These are phyloP conservation scores for Salinomyces thailandicus DNA, from an alignment of 2,329 filamentous ascomycete species.

Conservation along the genomic window DNA sequence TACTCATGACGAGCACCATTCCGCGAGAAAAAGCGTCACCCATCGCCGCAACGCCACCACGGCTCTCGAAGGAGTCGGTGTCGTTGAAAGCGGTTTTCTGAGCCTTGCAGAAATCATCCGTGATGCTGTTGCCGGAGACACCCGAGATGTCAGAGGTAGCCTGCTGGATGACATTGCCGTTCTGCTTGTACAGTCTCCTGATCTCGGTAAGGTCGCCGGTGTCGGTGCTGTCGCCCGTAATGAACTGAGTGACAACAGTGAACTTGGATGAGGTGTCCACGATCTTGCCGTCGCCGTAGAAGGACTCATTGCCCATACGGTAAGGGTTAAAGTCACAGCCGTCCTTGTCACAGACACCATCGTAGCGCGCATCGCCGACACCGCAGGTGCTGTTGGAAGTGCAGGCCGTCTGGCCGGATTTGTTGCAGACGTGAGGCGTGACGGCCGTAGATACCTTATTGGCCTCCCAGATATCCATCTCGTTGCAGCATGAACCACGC, in stretches of 20 bases:
- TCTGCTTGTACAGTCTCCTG: conserved; percentile 55
- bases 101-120: conserved; percentile 44
- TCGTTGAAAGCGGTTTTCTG: conserved; percentile 24
- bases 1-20: conserved; percentile 55
- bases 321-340: conserved; percentile 50
- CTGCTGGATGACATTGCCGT: conserved; percentile 50
- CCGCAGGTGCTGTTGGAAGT: conserved; percentile 2
- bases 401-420: conserved; percentile 39
- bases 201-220: conserved; percentile 49
- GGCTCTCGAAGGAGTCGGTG: conserved; percentile 40
- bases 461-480: conserved; percentile 63
- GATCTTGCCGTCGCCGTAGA: conserved; percentile 50
- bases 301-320: conserved; percentile 53
- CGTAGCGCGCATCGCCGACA: conserved; percentile 32
- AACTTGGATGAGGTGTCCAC: conserved; percentile 48
- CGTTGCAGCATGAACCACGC: conserved; percentile 51
- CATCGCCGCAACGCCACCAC: conserved; percentile 49
- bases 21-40: conserved; percentile 44
- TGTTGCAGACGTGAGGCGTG: conserved; percentile 55
- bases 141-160: conserved; percentile 34
- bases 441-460: conserved; percentile 54
- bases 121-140: conserved; percentile 46
- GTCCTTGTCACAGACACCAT: conserved; percentile 53
- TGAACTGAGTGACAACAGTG: conserved; percentile 59
- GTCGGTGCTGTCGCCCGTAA: conserved; percentile 40